Base-by-base conservation (phyloP, 179 eudicot species). In the Drosera spatulata region DNA sequence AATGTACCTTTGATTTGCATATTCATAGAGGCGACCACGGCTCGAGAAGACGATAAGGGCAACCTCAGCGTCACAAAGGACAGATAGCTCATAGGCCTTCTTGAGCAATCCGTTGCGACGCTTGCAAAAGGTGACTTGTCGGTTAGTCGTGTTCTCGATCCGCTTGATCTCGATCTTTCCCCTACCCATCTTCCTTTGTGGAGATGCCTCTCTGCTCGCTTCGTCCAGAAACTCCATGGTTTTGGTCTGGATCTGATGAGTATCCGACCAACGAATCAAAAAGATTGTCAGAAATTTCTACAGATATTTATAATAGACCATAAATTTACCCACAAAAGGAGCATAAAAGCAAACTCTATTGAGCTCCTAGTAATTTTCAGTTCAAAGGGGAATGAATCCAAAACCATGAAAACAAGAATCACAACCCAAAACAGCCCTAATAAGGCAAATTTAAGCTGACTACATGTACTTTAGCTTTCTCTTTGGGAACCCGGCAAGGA, bases 111-210 rank as follows among this genome's bases (percentile, higher is more conserved):
- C 98, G 51, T 86, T 91, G 38, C 98, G 86, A 44, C 98, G 79
- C 65, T 91, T 91, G 68, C 98, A 91, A 71, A 91, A 91, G 61
- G 98, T 91, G 1, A 91, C 98, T 44, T 91, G 98, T 1, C 96
- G 87, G 69, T 88, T 91, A 0, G 98, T 91, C 2, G 93, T 88
- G 88, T 91, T 91, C 54, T 91, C 98, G 66, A 91, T 91, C 77
- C 98, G 74, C 72, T 91, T 91, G 84, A 91, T 91, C 76, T 82
- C 87, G 58, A 91, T 91, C 84, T 88, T 91, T 37, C 98, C 96
- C 54, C 96, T 80, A 12, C 96, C 96, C 61, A 73, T 59, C 64
- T 83, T 91, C 64, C 80, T 88, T 65, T 82, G 81, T 40, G 84
- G 82, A 40, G 97, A 85, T 42, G 71, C 71, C 0, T 77, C 82